Percentiles rank a stretch among this genome's conserved stretches.
phyloP scores from a whole-genome alignment of 2,329 filamentous ascomycete genomes.

The Diaporthe helianthi region DNA sequence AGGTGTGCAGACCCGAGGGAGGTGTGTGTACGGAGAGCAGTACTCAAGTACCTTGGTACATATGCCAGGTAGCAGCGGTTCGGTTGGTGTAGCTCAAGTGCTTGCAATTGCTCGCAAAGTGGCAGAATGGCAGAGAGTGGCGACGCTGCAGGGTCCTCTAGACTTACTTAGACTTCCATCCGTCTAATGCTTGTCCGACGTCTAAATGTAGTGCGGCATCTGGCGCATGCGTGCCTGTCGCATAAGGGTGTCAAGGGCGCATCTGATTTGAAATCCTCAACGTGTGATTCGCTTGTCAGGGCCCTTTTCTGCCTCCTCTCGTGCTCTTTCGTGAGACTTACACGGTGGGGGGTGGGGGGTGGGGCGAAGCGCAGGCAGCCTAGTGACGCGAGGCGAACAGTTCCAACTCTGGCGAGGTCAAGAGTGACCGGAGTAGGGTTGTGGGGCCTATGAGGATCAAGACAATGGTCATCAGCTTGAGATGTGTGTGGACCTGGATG shows the following conservation, averaged over 20 bases:
- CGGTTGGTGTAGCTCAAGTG: background rate
- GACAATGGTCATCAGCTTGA: conserved; percentile 33
- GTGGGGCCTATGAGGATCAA: conserved; percentile 32
- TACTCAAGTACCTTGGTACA: no score
- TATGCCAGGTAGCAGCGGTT: conserved; percentile 15
- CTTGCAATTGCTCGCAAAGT: background rate
- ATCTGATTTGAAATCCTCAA: conserved; percentile 33
- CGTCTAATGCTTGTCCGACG: conserved; percentile 19
- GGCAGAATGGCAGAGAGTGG: background rate
- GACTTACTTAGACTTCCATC: background rate
- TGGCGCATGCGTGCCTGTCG: conserved; percentile 11
- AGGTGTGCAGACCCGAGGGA: no score
- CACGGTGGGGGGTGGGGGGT: background rate
- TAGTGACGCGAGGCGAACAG: conserved; percentile 15
- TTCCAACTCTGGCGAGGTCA: conserved; percentile 15
- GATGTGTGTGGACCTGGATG: background rate
- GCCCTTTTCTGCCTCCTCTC: background rate
- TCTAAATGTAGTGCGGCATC: conserved; percentile 7
- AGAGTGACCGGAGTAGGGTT: background rate
- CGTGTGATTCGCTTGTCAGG: conserved; percentile 31
- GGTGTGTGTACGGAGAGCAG: conserved; percentile 15
- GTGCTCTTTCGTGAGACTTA: background rate
- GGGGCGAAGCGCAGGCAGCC: background rate
- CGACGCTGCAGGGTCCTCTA: conserved; percentile 18
- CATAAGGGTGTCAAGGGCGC: conserved; percentile 1